phyloP scores from a whole-genome alignment of 805 yeast genomes.

The Barnettozyma californica region DNA sequence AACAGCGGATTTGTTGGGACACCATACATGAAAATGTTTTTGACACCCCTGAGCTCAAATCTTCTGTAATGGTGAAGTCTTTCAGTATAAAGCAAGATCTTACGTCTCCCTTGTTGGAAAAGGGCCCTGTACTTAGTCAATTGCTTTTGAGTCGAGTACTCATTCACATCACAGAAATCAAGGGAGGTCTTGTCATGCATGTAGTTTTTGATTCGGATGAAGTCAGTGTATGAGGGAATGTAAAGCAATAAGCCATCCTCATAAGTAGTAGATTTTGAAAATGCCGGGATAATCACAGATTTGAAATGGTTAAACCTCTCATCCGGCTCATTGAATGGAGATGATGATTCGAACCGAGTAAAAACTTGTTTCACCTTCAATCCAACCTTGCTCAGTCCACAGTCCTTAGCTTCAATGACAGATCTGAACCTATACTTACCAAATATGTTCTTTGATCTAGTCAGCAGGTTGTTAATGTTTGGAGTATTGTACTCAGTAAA shows the following conservation, averaged over 20 bases:
- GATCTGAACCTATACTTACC: slow-evolving; percentile 59
- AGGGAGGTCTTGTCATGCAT: slow-evolving; percentile 50
- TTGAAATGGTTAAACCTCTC: slow-evolving; percentile 78
- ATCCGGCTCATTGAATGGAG: slow-evolving; percentile 68
- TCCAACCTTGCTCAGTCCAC: slow-evolving; percentile 62
- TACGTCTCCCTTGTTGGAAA: slow-evolving; percentile 57
- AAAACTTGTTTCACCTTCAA: slow-evolving; percentile 63
- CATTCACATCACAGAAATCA: slow-evolving; percentile 70
- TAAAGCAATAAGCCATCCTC: slow-evolving; percentile 75
- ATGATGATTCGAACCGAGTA: slow-evolving; percentile 56
- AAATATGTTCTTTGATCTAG: slow-evolving; percentile 46
- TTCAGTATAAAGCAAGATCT: slow-evolving; percentile 84
- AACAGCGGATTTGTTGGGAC: slow-evolving; percentile 82
- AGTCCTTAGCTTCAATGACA: slow-evolving; percentile 36
- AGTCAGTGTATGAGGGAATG: slow-evolving; percentile 85
- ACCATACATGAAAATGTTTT: slow-evolving; percentile 74
- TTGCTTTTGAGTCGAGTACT: slow-evolving; percentile 72
- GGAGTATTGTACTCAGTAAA: slow-evolving; percentile 80
- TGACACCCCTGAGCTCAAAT: slow-evolving; percentile 79
- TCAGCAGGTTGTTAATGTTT: slow-evolving; percentile 60
- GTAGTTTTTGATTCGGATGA: slow-evolving; percentile 68
- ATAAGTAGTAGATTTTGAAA: slow-evolving; percentile 50
- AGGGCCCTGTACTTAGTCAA: slow-evolving; percentile 63
- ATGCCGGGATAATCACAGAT: slow-evolving; percentile 67
- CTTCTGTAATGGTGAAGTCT: slow-evolving; percentile 90